phyloP scores from a whole-genome alignment of 768 basidiomycete genomes.

The Auricularia sp. region DNA sequence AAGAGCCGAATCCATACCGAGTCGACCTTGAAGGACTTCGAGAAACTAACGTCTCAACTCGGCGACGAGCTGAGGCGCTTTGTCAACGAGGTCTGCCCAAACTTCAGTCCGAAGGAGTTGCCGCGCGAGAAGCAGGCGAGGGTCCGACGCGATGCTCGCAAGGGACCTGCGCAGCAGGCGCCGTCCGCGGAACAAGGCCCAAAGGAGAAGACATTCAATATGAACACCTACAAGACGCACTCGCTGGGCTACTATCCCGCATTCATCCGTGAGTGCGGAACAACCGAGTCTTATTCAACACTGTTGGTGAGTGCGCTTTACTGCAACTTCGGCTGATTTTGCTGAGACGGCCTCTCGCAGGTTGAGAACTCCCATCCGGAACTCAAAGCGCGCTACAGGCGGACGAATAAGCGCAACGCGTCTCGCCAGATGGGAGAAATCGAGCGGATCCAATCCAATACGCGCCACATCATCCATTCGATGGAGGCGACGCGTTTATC shows the following conservation, averaged over 20 bases:
- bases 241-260: constrained; percentile 3
- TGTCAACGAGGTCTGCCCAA: constrained; percentile 15
- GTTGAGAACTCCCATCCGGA: not conserved
- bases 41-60: constrained; percentile 16
- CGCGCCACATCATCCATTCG: not conserved
- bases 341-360: not conserved
- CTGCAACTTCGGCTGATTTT: not conserved
- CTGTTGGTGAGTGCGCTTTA: constrained; percentile 1
- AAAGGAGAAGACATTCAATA: constrained; percentile 15
- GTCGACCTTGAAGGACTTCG: constrained; percentile 17
- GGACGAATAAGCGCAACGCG: not conserved
- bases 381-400: not conserved
- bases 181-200: not conserved
- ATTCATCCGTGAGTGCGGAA: constrained; percentile 1
- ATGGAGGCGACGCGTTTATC: not conserved
- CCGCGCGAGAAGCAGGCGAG: constrained; percentile 29
- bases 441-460: not conserved
- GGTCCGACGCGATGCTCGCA: constrained; percentile 2
- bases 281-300: constrained; percentile 4
- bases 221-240: constrained; percentile 4
- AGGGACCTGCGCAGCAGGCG: not conserved
- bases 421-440: not conserved
- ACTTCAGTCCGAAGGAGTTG: constrained; percentile 25
- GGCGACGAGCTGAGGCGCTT: constrained; percentile 27
- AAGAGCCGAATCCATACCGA: constrained; percentile 33